Evolutionary conservation across 2,329 filamentous ascomycete species (phyloP), one percentile per base, ranked within the genome.

Genomic region (Paraconiothyrium sp.): DNA sequence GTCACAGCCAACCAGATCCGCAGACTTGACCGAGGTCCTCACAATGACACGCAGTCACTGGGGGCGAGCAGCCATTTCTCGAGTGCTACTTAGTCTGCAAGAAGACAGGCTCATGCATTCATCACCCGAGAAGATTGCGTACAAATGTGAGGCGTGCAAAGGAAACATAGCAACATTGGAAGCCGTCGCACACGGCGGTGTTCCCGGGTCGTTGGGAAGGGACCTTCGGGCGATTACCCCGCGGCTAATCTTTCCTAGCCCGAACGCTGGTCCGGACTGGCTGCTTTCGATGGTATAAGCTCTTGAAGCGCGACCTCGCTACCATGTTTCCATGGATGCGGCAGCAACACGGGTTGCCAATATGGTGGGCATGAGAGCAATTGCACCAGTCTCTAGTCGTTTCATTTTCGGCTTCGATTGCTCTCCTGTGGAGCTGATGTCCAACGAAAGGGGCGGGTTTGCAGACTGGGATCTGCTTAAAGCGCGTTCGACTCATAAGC

Each of bases 181-280:
- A 54, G 37, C 37, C 35, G 22, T 43, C 37, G 27, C n/a, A 11
- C 32, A 52, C 50, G 8, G 20, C n/a, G 13, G 20, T 41, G 22
- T 43, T 16, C 50, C 50, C 50, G 22, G 43, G 20, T 41, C 35
- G 3, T 41, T 41, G 51, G 51, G 14, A 44, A 43, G 37, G 32
- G 22, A 54, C 30, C 51, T 43, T 54, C 35, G 13, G 2, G 9
- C 35, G 37, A 37, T 32, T 54, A 43, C 51, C 51, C 51, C 37
- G 35, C 51, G 35, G 24, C 51, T 54, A 54, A 43, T 32, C 13
- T 32, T 54, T 22, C 35, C 37, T 54, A 54, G 37, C 22, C 27
- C n/a, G 4, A 30, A n/a, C 22, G 35, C 22, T 54, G 37, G 51
- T 30, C 14, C 37, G 16, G 37, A 20, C 13, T 44, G 35, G 22